phyloP scores from a whole-genome alignment of 495 filamentous ascomycete genomes.

The Xylaria venustula region DNA sequence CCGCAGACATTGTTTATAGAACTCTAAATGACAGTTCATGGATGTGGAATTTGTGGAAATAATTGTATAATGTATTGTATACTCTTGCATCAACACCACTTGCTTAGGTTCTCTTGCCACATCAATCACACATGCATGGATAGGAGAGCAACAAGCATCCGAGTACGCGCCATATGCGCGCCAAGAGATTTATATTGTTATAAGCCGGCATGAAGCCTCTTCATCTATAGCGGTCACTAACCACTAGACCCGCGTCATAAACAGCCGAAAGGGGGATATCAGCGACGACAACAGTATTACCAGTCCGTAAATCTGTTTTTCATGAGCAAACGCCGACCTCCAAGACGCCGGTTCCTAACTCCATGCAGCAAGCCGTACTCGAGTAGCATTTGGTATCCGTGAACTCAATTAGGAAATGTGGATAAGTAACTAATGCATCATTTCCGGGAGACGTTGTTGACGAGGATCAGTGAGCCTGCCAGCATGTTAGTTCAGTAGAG shows the following conservation, averaged over 20 bases:
- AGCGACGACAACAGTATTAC: not conserved
- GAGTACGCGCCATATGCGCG: not conserved
- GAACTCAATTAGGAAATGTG: not conserved
- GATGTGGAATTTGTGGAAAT: not conserved
- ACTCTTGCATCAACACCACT: not conserved
- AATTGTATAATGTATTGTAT: not conserved
- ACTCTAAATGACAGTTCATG: too few species aligned
- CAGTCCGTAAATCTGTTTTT: not conserved
- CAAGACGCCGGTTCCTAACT: not conserved
- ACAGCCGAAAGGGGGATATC: not conserved
- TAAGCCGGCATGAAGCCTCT: not conserved
- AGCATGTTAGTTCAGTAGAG: constrained; percentile 15
- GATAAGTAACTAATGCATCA: constrained; percentile 1
- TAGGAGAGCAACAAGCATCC: not conserved
- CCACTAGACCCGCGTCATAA: not conserved
- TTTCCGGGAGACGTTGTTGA: constrained; percentile 42
- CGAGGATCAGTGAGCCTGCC: constrained; percentile 53
- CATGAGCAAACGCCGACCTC: not conserved
- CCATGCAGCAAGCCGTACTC: not conserved
- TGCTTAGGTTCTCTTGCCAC: not conserved
- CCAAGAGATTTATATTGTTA: not conserved
- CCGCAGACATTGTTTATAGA: too few species aligned
- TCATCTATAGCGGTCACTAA: not conserved
- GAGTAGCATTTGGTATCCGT: not conserved
- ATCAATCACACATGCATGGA: not conserved